phyloP scores from a whole-genome alignment of 352 stramenopile genomes.

The Phytopythium helicoides region DNA sequence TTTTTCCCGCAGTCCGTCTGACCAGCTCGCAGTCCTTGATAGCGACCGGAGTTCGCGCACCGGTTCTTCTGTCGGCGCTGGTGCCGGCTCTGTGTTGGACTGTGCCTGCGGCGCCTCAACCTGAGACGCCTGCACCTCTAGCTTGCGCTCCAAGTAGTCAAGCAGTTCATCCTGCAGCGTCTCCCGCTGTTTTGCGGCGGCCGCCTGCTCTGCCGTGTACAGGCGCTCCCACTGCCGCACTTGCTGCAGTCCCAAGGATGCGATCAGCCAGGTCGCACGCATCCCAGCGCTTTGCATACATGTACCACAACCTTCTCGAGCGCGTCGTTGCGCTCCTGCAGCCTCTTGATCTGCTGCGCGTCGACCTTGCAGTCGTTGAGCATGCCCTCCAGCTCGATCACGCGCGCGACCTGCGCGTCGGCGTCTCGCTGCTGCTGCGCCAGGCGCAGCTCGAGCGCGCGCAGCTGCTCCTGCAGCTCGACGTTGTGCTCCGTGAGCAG shows the following conservation, averaged over 20 bases:
- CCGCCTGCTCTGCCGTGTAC: slow-evolving; percentile 43
- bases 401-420: slow-evolving; percentile 50
- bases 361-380: slow-evolving; percentile 44
- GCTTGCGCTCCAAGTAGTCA: slow-evolving; percentile 39
- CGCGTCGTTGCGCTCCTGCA: slow-evolving; percentile 39
- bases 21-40: slow-evolving; percentile 5
- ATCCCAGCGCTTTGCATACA: too few relatives aligned
- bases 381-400: slow-evolving; percentile 65
- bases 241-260: slow-evolving; percentile 21
- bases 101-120: background rate
- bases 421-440: slow-evolving; percentile 45
- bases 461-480: slow-evolving; percentile 60
- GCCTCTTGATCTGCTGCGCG: slow-evolving; percentile 25
- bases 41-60: background rate
- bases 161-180: slow-evolving; percentile 57
- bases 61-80: background rate
- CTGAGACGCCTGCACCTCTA: slow-evolving; percentile 13
- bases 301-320: slow-evolving; percentile 52
- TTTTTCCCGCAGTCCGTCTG: slow-evolving; percentile 10
- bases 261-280: too few relatives aligned
- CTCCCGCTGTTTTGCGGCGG: slow-evolving; percentile 23
- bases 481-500: slow-evolving; percentile 80
- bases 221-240: slow-evolving; percentile 62
- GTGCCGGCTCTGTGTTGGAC: background rate
- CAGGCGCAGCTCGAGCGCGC: slow-evolving; percentile 46